Percentiles rank a stretch among this genome's conserved stretches.
These are phyloP conservation scores for Aphanocladium album DNA, from an alignment of 2,329 filamentous ascomycete species.

Conservation along the genomic window DNA sequence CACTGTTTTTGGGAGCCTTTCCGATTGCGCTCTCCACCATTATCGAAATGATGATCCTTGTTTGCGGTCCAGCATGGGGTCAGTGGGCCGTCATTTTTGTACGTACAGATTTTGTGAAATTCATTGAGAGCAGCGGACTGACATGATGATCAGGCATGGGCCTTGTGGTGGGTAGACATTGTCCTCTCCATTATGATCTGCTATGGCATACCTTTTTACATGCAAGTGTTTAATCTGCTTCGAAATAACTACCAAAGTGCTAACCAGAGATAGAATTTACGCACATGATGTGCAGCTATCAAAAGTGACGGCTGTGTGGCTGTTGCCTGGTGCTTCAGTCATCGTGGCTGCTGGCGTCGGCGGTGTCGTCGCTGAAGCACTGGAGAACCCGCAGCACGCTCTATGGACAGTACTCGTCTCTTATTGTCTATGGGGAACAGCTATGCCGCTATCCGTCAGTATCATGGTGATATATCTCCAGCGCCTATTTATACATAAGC, in stretches of 20 bases:
- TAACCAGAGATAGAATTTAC: neutral
- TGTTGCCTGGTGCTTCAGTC: constrained; percentile 57
- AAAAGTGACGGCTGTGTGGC: constrained; percentile 53
- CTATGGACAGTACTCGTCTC: constrained; percentile 51
- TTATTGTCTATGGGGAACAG: constrained; percentile 59
- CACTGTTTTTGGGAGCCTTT: constrained; percentile 57
- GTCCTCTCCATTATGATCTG: constrained; percentile 40
- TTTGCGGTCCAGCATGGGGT: constrained; percentile 55
- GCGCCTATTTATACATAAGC: constrained; percentile 53
- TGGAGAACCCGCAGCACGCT: constrained; percentile 47
- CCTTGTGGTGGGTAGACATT: constrained; percentile 48
- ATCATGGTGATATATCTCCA: constrained; percentile 58
- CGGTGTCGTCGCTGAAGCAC: constrained; percentile 48
- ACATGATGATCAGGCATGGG: constrained; percentile 35
- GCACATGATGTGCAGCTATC: constrained; percentile 30
- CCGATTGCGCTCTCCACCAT: constrained; percentile 61
- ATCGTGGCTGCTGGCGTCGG: constrained; percentile 58
- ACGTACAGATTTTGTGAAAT: neutral
- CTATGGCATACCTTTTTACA: constrained; percentile 45
- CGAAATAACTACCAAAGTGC: neutral
- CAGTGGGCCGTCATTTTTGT: constrained; percentile 39
- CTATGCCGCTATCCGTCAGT: constrained; percentile 45
- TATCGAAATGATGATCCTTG: constrained; percentile 53
- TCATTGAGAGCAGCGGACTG: neutral
- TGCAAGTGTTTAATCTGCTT: constrained; percentile 36